Evolutionary conservation across 2,329 filamentous ascomycete species (phyloP).

Genomic region (Fonsecaea multimorphosa): DNA sequence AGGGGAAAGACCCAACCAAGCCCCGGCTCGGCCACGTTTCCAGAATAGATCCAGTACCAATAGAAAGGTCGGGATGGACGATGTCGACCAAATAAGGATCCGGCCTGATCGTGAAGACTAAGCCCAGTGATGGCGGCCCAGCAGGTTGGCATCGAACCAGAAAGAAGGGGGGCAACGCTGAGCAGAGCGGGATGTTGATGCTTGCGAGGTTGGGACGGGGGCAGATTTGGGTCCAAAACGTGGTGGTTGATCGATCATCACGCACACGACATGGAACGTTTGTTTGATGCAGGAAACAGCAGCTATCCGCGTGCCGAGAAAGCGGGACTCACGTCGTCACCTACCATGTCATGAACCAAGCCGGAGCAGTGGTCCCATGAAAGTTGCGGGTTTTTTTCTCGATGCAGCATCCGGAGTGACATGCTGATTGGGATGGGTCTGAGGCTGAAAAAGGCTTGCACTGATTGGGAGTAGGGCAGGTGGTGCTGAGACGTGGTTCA

Average conservation of each 20-base stretch:
- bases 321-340: slow-evolving; percentile 31
- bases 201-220: slow-evolving; percentile 1
- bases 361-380: slow-evolving; percentile 2
- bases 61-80: slow-evolving; percentile 13
- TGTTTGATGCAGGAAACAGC: slow-evolving; percentile 14
- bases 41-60: slow-evolving; percentile 26
- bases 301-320: slow-evolving; percentile 7
- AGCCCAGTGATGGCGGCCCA: slow-evolving; percentile 23
- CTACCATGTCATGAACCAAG: slow-evolving; percentile 20
- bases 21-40: slow-evolving; percentile 27
- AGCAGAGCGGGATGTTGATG: not conserved
- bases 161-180: not conserved
- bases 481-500: slow-evolving; percentile 31
- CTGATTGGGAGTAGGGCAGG: slow-evolving; percentile 29
- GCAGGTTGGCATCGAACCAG: not conserved
- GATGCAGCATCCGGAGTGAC: slow-evolving; percentile 19
- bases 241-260: slow-evolving; percentile 20
- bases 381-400: slow-evolving; percentile 11
- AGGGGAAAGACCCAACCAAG: slow-evolving; percentile 21
- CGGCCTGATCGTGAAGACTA: slow-evolving; percentile 27
- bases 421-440: slow-evolving; percentile 26
- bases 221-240: slow-evolving; percentile 35
- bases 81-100: slow-evolving; percentile 27
- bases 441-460: slow-evolving; percentile 35
- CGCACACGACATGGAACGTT: slow-evolving; percentile 8